Evolutionary conservation across 331 rosid species (phyloP), one percentile per base, ranked within the genome.

Genomic region (Acacia concinna): DNA sequence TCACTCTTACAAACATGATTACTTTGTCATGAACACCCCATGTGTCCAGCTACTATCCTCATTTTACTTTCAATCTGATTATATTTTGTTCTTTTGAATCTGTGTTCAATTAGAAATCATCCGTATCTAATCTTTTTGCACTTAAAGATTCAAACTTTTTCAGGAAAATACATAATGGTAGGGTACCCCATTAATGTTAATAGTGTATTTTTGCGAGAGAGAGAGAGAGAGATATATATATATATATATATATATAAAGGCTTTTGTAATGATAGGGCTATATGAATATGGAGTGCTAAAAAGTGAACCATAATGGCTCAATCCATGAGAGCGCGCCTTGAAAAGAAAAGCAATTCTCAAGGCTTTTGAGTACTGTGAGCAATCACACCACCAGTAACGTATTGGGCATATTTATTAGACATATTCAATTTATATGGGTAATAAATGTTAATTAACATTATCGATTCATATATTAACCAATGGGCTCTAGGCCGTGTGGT

Each of bases 1-100:
- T 54, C 62, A 9, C 15, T 21, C 62, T 21, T n/a, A 23, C 8
- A 23, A 52, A 23, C 62, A 54, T 54, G 5, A 54, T 23, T 5
- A 41, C 54, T 72, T 78, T 79, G 38, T 82, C 82, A 64, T 76
- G 57, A 79, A 21, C 80, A 79, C 18, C 81, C 83, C 89, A 86
- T 82, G 86, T 79, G 89, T 51, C 1, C 65, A 70, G 34, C 44
- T 51, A 51, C 25, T 51, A 51, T 81, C 11, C 12, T 32, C 40
- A 73, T 76, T 43, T 57, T 59, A 73, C 51, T 65, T 9, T 59
- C 32, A 76, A 43, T 52, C 11, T 52, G n/a, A n/a, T 35, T 20
- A 51, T 56, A 32, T 21, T 57, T 27, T 32, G 30, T 30, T 41
- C 31, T 81, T 12, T 18, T 82, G 54, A 51, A 41, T 37, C 64